Evolutionary conservation across 768 basidiomycete genomes (phyloP).

Genomic region (Mycena haematopus): DNA sequence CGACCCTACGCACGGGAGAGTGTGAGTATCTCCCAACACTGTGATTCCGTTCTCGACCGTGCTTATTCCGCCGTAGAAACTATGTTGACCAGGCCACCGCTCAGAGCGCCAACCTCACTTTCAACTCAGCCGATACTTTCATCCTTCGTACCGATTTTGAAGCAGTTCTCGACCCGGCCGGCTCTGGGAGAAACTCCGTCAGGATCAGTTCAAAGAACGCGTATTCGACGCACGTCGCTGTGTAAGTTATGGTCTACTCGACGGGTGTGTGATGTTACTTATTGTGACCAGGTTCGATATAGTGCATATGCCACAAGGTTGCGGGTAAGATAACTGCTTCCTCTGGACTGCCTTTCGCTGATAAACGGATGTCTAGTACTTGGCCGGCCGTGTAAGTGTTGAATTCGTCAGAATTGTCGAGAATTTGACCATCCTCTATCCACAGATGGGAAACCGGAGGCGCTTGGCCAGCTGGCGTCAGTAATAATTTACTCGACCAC

Average conservation of each 20-base stretch:
- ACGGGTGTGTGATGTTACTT: background rate
- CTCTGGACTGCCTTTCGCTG: slow-evolving; percentile 3
- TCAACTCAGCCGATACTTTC: slow-evolving; percentile 52
- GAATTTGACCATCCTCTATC: too few species aligned
- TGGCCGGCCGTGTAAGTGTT: slow-evolving; percentile 50
- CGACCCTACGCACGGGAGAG: slow-evolving; percentile 67
- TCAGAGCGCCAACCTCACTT: slow-evolving; percentile 57
- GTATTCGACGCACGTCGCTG: slow-evolving; percentile 58
- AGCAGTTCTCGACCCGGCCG: slow-evolving; percentile 48
- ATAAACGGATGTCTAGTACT: slow-evolving; percentile 27
- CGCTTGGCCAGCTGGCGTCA: slow-evolving; percentile 39
- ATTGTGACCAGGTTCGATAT: slow-evolving; percentile 44
- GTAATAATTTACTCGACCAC: background rate
- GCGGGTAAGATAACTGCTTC: slow-evolving; percentile 42
- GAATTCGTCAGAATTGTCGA: too few species aligned
- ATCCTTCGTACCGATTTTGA: slow-evolving; percentile 59
- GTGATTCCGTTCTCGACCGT: background rate
- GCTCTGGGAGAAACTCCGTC: slow-evolving; percentile 61
- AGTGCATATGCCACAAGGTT: slow-evolving; percentile 62
- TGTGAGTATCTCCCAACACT: slow-evolving; percentile 45
- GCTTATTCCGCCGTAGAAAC: slow-evolving; percentile 35
- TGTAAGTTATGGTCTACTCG: slow-evolving; percentile 42
- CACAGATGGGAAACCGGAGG: slow-evolving; percentile 55
- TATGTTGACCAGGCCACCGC: slow-evolving; percentile 49
- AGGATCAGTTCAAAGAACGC: slow-evolving; percentile 56